Evolutionary conservation across 75 land plant species (phyloP), one percentile per base, ranked within the genome.

Genomic region (Sequoia sempervirens): DNA sequence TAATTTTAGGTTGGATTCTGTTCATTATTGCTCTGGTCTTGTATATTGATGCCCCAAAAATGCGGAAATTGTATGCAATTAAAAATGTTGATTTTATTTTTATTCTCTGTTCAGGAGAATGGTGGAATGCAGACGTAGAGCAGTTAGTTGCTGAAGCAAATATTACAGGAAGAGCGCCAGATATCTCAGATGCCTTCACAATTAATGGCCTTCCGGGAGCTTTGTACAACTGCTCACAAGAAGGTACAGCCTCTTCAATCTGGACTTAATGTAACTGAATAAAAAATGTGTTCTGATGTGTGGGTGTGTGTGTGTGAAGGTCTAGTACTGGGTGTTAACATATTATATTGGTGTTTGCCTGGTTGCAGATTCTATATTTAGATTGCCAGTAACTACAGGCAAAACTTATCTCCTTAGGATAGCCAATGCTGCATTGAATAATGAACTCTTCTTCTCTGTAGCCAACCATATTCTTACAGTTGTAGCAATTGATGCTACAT

Each of bases 131-230:
- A 41, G 80, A 88, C 36, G 85, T 86, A 34, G 85, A 81, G 50
- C 75, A 58, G 14, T 20, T 90, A 17, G 68, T 83, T 32, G 66
- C 79, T 7, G 26, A 83, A 43, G 83, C 87, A 23, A 38, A 84
- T 73, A 66, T 47, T 36, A 68, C 69, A 37, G 91, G 91, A 36
- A 87, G 86, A 75, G 81, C 80, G 23, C 85, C 82, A 36, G 74
- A 88, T 18, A 69, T 78, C 61, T 85, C 90, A 18, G 90, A 90
- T 84, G 91, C 91, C 50, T 85, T 88, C 38, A 90, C 90, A 17
- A 83, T 90, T 75, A 90, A 90, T 84, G 91, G 91, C 4, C 90
- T 79, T 1, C 90, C 91, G 1, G 91, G 91, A 20, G 78, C 80
- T 43, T 82, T 88, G 3, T 89, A 89, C 83, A 81, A 85, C 58